Evolutionary conservation across 768 basidiomycete genomes (phyloP).

Genomic region (Hygrocybe coccinea): DNA sequence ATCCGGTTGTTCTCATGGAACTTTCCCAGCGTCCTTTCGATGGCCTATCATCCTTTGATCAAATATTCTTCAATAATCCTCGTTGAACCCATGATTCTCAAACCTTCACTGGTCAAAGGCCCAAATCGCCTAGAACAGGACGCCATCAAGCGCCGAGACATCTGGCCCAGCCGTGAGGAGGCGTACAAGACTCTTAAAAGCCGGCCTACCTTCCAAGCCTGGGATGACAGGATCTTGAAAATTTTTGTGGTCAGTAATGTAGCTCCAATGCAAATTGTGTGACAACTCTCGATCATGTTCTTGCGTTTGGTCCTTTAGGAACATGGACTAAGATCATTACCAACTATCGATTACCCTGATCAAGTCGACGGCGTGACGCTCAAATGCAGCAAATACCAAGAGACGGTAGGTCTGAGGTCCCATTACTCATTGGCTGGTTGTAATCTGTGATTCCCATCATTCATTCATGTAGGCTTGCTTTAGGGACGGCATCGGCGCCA

Average conservation of each 20-base stretch:
- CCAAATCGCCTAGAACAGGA: constrained; percentile 25
- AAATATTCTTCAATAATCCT: constrained; percentile 39
- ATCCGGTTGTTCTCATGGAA: not conserved
- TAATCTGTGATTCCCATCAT: not conserved
- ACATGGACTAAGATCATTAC: constrained; percentile 38
- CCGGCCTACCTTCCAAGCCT: constrained; percentile 39
- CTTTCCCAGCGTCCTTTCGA: constrained; percentile 34
- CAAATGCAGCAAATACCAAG: constrained; percentile 43
- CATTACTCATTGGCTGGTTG: no score
- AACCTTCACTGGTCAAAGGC: not conserved
- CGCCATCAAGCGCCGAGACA: constrained; percentile 40
- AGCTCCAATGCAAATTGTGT: not conserved
- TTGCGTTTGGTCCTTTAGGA: constrained; percentile 27
- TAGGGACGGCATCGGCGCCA: constrained; percentile 32
- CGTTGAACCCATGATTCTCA: constrained; percentile 44
- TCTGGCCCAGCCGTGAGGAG: constrained; percentile 49
- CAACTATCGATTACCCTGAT: constrained; percentile 41
- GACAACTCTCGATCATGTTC: no score
- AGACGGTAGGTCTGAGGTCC: constrained; percentile 32
- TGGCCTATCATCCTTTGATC: constrained; percentile 38
- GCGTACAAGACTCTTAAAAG: constrained; percentile 38
- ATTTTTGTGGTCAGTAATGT: constrained; percentile 35
- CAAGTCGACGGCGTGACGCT: constrained; percentile 45
- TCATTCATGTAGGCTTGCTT: constrained; percentile 36
- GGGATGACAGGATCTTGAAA: constrained; percentile 47